Percentiles rank a stretch among this genome's conserved stretches.
phyloP scores from a whole-genome alignment of 257 asterid genomes.

The Jacaranda mimosifolia region DNA sequence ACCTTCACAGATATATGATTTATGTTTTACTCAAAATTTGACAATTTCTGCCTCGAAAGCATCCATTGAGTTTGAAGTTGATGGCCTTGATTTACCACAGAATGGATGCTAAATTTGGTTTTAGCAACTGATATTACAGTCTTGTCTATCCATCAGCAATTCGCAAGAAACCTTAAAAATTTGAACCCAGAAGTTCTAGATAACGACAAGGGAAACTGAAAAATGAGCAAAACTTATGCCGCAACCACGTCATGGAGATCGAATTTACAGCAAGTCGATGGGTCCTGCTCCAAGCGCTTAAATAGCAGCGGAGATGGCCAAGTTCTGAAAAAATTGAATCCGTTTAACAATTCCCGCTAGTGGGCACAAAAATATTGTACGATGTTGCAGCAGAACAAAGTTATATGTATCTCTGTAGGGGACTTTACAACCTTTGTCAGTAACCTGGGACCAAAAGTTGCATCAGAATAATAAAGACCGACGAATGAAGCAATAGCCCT shows the following conservation, averaged over 20 bases:
- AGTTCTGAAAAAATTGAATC: conserved; percentile 17
- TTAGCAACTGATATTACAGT: background rate
- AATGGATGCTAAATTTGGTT: background rate
- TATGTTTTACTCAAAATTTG: background rate
- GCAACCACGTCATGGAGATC: background rate
- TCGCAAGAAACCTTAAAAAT: background rate
- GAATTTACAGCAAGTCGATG: conserved; percentile 27
- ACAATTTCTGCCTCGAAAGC: no score
- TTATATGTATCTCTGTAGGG: conserved; percentile 17
- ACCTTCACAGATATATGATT: background rate
- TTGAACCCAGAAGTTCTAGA: conserved; percentile 5
- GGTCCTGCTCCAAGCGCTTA: conserved; percentile 27
- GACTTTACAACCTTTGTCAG: conserved; percentile 28
- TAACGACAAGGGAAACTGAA: background rate
- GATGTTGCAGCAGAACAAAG: background rate
- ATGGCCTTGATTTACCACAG: background rate
- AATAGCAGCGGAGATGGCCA: conserved; percentile 6
- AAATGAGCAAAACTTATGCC: conserved; percentile 23
- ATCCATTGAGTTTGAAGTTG: background rate
- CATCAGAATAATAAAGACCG: conserved; percentile 21
- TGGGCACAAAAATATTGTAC: conserved; percentile 14
- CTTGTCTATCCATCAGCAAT: conserved; percentile 1
- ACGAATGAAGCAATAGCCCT: conserved; percentile 16
- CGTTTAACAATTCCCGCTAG: conserved; percentile 10
- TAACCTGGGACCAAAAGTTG: background rate